Conservation (phyloP, 1,284 basidiomycete genomes). For the Irpex sp. region DNA sequence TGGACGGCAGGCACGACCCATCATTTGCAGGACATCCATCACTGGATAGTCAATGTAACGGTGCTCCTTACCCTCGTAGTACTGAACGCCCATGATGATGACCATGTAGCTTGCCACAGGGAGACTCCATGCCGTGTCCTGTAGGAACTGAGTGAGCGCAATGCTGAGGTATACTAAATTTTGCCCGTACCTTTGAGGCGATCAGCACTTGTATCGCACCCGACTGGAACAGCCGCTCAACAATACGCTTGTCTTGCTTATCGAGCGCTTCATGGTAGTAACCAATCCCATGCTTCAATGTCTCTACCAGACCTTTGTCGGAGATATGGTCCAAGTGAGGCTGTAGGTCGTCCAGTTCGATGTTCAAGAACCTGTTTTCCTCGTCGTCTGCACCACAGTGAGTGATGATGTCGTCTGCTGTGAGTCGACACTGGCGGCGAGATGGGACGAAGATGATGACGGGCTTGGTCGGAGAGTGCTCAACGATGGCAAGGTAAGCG, state of each 20-base stretch:
- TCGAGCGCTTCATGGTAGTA: constrained; percentile 95
- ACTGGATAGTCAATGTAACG: constrained; percentile 98
- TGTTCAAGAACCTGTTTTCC: constrained; percentile 85
- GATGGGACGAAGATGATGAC: constrained; percentile 94
- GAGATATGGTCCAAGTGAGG: constrained; percentile 86
- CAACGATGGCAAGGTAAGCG: constrained; percentile 90
- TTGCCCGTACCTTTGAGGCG: constrained; percentile 73
- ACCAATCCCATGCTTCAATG: constrained; percentile 87
- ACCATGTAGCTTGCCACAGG: constrained; percentile 96
- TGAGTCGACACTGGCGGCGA: constrained; percentile 89
- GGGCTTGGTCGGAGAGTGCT: constrained; percentile 84
- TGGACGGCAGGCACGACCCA: constrained; percentile 93
- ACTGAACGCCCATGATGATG: constrained; percentile 97
- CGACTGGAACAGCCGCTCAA: constrained; percentile 90
- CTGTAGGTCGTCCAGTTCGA: constrained; percentile 80
- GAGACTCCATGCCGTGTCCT: constrained; percentile 95
- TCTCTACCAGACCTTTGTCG: constrained; percentile 79
- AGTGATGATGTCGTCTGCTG: constrained; percentile 87
- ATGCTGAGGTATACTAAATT: background rate
- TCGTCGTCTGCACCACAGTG: constrained; percentile 91
- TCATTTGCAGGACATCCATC: constrained; percentile 98
- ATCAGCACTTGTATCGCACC: constrained; percentile 95
- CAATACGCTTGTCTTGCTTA: constrained; percentile 90
- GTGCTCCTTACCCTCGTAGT: constrained; percentile 93
- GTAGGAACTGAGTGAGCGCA: constrained; percentile 4